Evolutionary conservation across 805 yeast genomes (phyloP).

Genomic region (Candida berthetii): DNA sequence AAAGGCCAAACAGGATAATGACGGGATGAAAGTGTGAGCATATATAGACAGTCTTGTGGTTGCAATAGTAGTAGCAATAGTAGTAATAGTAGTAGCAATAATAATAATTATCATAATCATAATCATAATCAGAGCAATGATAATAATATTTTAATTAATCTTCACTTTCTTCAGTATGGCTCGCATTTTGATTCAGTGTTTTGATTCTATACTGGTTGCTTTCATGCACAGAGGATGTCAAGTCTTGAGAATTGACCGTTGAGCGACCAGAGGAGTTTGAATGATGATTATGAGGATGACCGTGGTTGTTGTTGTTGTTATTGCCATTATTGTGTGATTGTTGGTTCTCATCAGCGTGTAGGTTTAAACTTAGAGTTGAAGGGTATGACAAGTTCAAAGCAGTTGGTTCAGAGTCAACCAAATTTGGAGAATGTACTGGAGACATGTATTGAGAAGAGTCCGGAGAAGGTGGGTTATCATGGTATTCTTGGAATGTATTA

Average conservation of each 20-base stretch:
- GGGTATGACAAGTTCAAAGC: background rate
- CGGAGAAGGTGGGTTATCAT: background rate
- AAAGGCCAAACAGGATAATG: no score
- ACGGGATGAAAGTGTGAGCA: no score
- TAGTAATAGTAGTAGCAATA: no score
- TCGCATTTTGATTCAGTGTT: background rate
- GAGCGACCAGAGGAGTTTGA: background rate
- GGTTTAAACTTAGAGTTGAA: background rate
- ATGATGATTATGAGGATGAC: no score
- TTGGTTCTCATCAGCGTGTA: background rate
- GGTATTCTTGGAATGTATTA: background rate
- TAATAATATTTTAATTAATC: no score
- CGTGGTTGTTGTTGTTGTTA: background rate
- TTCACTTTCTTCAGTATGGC: background rate
- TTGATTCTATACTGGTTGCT: background rate
- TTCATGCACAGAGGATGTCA: background rate
- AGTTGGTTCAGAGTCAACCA: background rate
- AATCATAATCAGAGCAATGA: background rate
- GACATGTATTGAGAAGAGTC: background rate
- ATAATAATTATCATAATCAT: background rate
- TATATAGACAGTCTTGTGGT: no score
- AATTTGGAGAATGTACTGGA: background rate
- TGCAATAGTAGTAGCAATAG: no score
- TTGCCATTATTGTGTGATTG: background rate
- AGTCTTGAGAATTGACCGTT: background rate